Conservation (phyloP, 1,284 basidiomycete genomes). For the Rhodotorula sp. region DNA sequence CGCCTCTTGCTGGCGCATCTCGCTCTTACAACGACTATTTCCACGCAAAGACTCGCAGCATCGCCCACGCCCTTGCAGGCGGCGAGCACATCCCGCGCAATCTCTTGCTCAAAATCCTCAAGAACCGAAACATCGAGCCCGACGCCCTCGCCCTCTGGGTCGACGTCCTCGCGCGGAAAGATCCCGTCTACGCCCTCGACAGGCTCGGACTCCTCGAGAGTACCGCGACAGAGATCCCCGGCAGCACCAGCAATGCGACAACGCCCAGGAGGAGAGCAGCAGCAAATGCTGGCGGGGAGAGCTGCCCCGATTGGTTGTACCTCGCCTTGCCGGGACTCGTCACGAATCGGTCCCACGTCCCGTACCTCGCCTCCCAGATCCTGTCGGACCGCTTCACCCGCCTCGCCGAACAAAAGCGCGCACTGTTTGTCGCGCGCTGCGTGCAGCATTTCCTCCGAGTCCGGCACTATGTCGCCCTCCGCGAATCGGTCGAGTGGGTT, state of each 20-base stretch:
- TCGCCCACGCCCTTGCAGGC: slow-evolving; percentile 19
- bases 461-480: slow-evolving; percentile 32
- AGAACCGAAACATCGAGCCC: slow-evolving; percentile 13
- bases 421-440: slow-evolving; percentile 29
- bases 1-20: slow-evolving; percentile 4
- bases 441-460: slow-evolving; percentile 31
- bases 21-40: slow-evolving; percentile 2
- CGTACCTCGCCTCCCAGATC: slow-evolving; percentile 35
- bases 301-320: slow-evolving; percentile 37
- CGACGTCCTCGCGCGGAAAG: slow-evolving; percentile 12
- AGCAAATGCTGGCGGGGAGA: not conserved
- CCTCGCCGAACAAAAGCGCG: slow-evolving; percentile 21
- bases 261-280: not conserved
- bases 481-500: slow-evolving; percentile 35
- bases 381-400: slow-evolving; percentile 13
- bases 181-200: slow-evolving; percentile 28
- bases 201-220: slow-evolving; percentile 33
- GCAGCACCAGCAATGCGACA: no score
- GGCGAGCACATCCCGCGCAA: slow-evolving; percentile 23
- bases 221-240: slow-evolving; percentile 2
- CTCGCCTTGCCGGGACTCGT: slow-evolving; percentile 35
- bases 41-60: slow-evolving; percentile 20
- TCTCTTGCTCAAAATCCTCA: slow-evolving; percentile 27
- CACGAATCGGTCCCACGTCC: slow-evolving; percentile 13
- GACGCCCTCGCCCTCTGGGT: slow-evolving; percentile 23